A percentile compares a stretch with the other conserved stretches of the same genome.
These are phyloP conservation scores for Emergomyces orientalis DNA, from an alignment of 2,329 filamentous ascomycete genomes.

Conservation along the genomic window DNA sequence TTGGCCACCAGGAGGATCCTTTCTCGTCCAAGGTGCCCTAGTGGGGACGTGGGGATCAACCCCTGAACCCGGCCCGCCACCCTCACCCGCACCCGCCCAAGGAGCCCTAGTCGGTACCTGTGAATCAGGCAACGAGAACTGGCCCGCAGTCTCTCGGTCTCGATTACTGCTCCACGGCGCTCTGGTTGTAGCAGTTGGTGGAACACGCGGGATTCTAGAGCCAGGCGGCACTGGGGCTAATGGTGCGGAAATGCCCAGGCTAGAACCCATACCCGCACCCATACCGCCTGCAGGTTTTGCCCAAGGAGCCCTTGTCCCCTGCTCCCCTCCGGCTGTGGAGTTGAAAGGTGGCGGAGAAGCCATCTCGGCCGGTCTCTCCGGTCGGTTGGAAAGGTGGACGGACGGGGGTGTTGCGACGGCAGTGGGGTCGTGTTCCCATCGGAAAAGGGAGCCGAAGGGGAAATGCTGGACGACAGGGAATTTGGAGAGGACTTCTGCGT, in stretches of 20 bases:
- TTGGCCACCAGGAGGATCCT: not conserved
- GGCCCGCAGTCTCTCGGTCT: conserved; percentile 11
- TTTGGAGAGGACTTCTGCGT: conserved; percentile 89
- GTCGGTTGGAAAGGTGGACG: conserved; percentile 41
- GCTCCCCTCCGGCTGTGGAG: conserved; percentile 14
- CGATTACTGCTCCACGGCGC: conserved; percentile 31
- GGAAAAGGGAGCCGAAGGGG: conserved; percentile 69
- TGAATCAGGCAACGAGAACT: not conserved
- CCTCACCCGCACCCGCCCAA: conserved; percentile 9
- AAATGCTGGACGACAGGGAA: conserved; percentile 99
- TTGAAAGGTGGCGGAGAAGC: conserved; percentile 5
- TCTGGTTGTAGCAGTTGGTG: conserved; percentile 22
- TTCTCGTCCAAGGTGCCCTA: conserved; percentile 5
- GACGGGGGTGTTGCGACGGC: conserved; percentile 44
- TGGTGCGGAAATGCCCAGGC: conserved; percentile 20
- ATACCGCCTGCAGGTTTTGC: conserved; percentile 18
- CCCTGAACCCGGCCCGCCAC: not conserved
- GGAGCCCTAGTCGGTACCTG: conserved; percentile 6
- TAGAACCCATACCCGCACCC: conserved; percentile 16
- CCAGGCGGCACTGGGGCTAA: conserved; percentile 19
- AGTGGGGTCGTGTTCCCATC: conserved; percentile 60
- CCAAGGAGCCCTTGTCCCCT: conserved; percentile 31
- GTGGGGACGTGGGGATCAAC: not conserved
- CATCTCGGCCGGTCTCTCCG: conserved; percentile 5
- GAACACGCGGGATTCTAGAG: conserved; percentile 4